Evolutionary conservation across 2,329 filamentous ascomycete genomes (phyloP).

Genomic region (Escovopsis weberi): DNA sequence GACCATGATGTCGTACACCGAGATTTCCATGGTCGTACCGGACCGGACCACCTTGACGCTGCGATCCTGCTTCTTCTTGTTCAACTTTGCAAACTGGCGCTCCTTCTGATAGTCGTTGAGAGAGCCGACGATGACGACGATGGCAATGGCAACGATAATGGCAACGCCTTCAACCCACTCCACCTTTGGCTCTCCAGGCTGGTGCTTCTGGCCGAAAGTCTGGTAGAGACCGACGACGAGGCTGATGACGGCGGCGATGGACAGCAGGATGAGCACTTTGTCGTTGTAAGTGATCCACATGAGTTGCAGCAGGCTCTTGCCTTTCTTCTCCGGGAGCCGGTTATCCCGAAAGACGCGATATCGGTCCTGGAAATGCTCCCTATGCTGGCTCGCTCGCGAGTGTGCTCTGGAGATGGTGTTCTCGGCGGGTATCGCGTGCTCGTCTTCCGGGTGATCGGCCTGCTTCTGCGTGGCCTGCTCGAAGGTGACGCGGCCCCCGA

Average conservation of each 20-base stretch:
- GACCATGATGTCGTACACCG: conserved; percentile 52
- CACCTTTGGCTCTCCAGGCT: conserved; percentile 36
- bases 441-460: conserved; percentile 16
- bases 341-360: conserved; percentile 61
- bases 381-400: conserved; percentile 1
- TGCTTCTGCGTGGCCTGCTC: conserved; percentile 44
- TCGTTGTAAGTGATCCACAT: conserved; percentile 79
- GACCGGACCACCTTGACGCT: conserved; percentile 58
- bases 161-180: conserved; percentile 76
- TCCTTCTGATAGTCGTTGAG: conserved; percentile 73
- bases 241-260: conserved; percentile 56
- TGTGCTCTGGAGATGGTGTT: neutral
- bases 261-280: conserved; percentile 62
- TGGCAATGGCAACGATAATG: conserved; percentile 65
- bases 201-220: conserved; percentile 47
- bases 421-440: neutral
- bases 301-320: conserved; percentile 56
- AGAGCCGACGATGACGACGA: conserved; percentile 64
- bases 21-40: conserved; percentile 54
- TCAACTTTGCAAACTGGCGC: conserved; percentile 62
- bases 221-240: conserved; percentile 64
- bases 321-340: conserved; percentile 56
- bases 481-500: conserved; percentile 56
- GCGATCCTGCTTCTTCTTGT: conserved; percentile 66
- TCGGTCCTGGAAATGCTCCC: conserved; percentile 32